Percentiles rank a stretch among this genome's conserved stretches.
These are phyloP conservation scores for Dictyostelium discoideum DNA, from an alignment of 78 protist species.

Conservation along the genomic window DNA sequence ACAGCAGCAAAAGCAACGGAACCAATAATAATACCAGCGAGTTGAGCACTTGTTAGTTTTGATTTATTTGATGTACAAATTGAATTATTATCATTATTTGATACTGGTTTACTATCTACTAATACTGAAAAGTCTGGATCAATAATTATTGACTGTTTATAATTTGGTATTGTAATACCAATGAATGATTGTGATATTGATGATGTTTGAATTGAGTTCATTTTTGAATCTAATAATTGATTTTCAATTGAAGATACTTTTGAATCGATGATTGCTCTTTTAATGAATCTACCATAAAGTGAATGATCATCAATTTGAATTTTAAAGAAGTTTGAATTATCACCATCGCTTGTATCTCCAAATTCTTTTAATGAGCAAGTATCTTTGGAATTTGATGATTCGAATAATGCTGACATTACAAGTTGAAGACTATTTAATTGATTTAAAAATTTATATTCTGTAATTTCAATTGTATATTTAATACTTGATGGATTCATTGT, in stretches of 20 bases:
- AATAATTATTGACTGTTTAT: no score
- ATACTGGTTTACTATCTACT: not conserved
- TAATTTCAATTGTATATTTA: not conserved
- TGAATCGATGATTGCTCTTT: no score
- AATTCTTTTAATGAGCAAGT: not conserved
- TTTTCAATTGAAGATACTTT: no score
- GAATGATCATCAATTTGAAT: not conserved
- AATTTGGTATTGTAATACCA: no score
- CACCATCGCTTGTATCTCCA: not conserved
- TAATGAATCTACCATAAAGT: constrained; percentile 30
- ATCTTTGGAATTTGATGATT: not conserved
- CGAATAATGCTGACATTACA: not conserved
- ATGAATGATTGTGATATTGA: no score
- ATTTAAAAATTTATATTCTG: not conserved
- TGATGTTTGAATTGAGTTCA: no score
- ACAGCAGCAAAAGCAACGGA: not conserved
- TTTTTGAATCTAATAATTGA: no score
- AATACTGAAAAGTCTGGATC: constrained; percentile 43
- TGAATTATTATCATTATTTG: not conserved
- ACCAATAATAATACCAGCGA: not conserved
- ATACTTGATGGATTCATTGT: not conserved
- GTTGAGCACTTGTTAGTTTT: not conserved
- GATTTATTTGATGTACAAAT: not conserved
- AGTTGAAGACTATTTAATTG: not conserved
- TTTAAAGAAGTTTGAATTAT: not conserved